Conservation (phyloP, 345 rosid genomes). For the Gossypioides kirkii region DNA sequence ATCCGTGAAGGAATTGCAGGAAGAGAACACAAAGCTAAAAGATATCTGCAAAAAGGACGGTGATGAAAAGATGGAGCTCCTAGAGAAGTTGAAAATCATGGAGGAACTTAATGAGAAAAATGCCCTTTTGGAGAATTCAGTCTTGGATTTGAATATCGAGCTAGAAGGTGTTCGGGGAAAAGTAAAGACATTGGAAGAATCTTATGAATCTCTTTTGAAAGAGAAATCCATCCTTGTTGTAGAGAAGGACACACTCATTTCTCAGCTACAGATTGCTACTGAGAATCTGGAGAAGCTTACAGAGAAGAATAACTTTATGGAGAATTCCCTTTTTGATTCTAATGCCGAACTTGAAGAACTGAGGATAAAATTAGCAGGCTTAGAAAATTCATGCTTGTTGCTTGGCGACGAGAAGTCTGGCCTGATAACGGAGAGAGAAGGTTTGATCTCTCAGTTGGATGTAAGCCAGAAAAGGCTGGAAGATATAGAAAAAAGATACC, state of each 20-base stretch:
- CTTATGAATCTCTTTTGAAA: slow-evolving; percentile 43
- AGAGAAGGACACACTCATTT: slow-evolving; percentile 52
- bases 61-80: slow-evolving; percentile 47
- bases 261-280: slow-evolving; percentile 50
- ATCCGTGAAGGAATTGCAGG: slow-evolving; percentile 61
- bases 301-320: slow-evolving; percentile 60
- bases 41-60: slow-evolving; percentile 45
- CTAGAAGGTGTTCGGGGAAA: slow-evolving; percentile 60
- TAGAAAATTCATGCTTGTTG: slow-evolving; percentile 53
- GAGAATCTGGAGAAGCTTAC: slow-evolving; percentile 52
- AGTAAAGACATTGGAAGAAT: slow-evolving; percentile 62
- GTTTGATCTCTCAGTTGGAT: slow-evolving; percentile 50
- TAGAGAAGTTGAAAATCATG: slow-evolving; percentile 70
- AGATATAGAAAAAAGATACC: slow-evolving; percentile 50
- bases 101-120: slow-evolving; percentile 76
- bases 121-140: slow-evolving; percentile 73
- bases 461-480: slow-evolving; percentile 40
- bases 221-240: slow-evolving; percentile 66
- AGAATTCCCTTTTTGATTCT: slow-evolving; percentile 67
- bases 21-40: slow-evolving; percentile 53
- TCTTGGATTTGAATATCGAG: slow-evolving; percentile 81
- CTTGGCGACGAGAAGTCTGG: slow-evolving; percentile 61
- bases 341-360: slow-evolving; percentile 66
- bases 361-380: slow-evolving; percentile 44
- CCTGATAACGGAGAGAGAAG: slow-evolving; percentile 45